These are phyloP conservation scores for Trypanosoma congolense DNA, from an alignment of 208 protist species.

Conservation along the genomic window DNA sequence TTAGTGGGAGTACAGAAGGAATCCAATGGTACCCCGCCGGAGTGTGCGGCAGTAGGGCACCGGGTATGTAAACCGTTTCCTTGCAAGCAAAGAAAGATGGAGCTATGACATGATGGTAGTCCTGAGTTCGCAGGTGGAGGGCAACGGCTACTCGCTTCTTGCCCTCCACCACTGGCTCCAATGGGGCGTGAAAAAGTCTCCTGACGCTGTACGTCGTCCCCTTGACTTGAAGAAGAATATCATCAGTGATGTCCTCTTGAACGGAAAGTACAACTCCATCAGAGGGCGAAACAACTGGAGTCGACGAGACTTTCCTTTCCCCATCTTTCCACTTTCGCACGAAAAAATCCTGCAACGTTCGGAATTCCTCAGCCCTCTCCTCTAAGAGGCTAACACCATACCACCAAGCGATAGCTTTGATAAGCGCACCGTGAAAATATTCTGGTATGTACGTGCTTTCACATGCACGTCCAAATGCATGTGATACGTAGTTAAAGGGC, in stretches of 20 bases:
- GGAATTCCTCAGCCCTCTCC: slow-evolving; percentile 26
- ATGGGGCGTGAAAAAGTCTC: slow-evolving; percentile 42
- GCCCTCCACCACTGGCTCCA: slow-evolving; percentile 23
- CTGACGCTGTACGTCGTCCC: slow-evolving; percentile 61
- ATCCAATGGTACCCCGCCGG: slow-evolving; percentile 75
- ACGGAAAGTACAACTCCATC: slow-evolving; percentile 67
- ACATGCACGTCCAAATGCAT: slow-evolving; percentile 34
- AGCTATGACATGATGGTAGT: slow-evolving; percentile 81
- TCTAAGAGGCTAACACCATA: slow-evolving; percentile 54
- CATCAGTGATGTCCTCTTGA: slow-evolving; percentile 30
- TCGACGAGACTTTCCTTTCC: slow-evolving; percentile 32
- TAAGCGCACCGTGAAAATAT: slow-evolving; percentile 40
- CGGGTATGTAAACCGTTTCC: slow-evolving; percentile 74
- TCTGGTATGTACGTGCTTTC: slow-evolving; percentile 35
- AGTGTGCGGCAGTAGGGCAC: slow-evolving; percentile 60
- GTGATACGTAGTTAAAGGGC: slow-evolving; percentile 64
- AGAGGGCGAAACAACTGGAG: slow-evolving; percentile 49
- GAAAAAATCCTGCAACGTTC: slow-evolving; percentile 79
- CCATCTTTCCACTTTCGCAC: slow-evolving; percentile 46
- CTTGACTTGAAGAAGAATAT: slow-evolving; percentile 78
- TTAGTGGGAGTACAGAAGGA: slow-evolving; percentile 57
- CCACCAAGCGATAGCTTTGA: slow-evolving; percentile 40
- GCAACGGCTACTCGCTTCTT: slow-evolving; percentile 55
- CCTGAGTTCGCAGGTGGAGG: slow-evolving; percentile 58
- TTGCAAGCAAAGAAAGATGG: slow-evolving; percentile 44